Base-by-base conservation (phyloP, 164 flowering plant species). In the Annona cherimola region DNA sequence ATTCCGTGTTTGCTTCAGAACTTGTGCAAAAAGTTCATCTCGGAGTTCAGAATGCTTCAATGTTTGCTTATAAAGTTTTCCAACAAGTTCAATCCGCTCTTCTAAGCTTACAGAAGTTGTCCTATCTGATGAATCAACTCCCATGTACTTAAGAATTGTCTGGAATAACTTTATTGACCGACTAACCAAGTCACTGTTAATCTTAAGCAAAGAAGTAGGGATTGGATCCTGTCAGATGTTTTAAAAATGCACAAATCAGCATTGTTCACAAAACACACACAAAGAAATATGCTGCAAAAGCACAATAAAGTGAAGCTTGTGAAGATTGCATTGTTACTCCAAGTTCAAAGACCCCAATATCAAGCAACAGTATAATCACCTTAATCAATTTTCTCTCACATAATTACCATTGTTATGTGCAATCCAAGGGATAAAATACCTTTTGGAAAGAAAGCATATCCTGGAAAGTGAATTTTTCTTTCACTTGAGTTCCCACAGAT, bases 371-470 rank as follows among this genome's bases (percentile, higher is more conserved):
- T 50, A 16, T 16, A 50, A 50, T 9, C 57, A 9, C 57, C 9
- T 50, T 50, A 9, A 11, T 16, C 57, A 50, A 50, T 50, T 5
- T 50, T 50, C 18, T 50, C 57, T 50, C 57, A 9, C 3, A 16
- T 9, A 50, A 50, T 50, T 9, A 50, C 57, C 57, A 50, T 50
- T 50, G 11, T 61, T 18, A 1, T 7, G 59, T 54, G 62, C n/a
- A 59, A 45, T 39, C 35, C 40, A 62, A 71, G 45, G 67, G 19
- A 62, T 11, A 3, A 42, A 19, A 20, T 76, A 96, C 99, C 97
- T 86, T 96, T 71, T 96, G 99, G 80, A 96, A 96, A 71, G 94
- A 92, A n/a, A 96, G 79, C 99, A 96, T 96, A 70, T 96, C 98
- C 83, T 92, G 97, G 76, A 96, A 89, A 4, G 95, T 89, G 76